Evolutionary conservation across 139 green algal genomes (phyloP).

Genomic region (Pycnococcus provasolii): DNA sequence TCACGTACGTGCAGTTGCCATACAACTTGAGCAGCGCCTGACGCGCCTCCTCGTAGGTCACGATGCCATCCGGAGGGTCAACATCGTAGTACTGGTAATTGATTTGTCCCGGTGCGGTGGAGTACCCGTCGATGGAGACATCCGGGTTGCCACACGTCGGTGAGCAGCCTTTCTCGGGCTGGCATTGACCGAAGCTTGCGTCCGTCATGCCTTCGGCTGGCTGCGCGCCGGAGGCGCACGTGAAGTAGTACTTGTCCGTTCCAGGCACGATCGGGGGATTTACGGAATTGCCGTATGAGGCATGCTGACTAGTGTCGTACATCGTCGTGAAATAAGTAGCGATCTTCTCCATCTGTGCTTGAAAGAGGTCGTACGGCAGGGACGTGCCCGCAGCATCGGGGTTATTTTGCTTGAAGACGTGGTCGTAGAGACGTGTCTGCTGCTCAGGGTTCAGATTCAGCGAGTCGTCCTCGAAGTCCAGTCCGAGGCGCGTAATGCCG

Average conservation of each 20-base stretch:
- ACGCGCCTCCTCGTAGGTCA: neutral
- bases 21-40: slow-evolving; percentile 18
- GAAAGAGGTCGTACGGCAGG: neutral
- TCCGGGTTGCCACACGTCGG: slow-evolving; percentile 8
- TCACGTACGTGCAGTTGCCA: slow-evolving; percentile 21
- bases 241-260: too few species aligned
- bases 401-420: neutral
- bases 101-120: neutral
- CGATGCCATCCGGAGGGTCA: neutral
- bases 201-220: slow-evolving; percentile 15
- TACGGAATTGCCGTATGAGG: too few species aligned
- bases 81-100: slow-evolving; percentile 2
- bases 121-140: neutral
- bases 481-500: neutral
- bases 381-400: neutral
- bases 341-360: slow-evolving; percentile 5
- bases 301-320: too few species aligned
- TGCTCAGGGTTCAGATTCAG: neutral
- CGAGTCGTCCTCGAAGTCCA: slow-evolving; percentile 4
- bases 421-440: neutral
- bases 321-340: slow-evolving; percentile 10
- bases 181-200: slow-evolving; percentile 14
- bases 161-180: slow-evolving; percentile 6
- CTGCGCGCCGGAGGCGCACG: too few species aligned
- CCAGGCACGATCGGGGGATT: too few species aligned